phyloP scores from a whole-genome alignment of 192 early-diverging fungal species.

The Rhizophagus sp. region DNA sequence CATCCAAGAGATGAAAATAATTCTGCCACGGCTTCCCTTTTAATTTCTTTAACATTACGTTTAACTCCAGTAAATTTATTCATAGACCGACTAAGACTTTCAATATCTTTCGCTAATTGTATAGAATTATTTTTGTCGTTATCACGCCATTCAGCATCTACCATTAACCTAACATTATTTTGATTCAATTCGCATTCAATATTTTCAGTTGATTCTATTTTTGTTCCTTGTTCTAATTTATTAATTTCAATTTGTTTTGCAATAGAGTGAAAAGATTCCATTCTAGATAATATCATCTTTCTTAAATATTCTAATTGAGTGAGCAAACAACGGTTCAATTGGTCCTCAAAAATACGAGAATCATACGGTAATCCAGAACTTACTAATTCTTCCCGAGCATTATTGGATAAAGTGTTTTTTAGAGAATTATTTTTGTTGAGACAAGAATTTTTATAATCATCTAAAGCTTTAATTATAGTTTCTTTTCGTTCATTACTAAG shows the following conservation, averaged over 20 bases:
- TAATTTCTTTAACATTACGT: not conserved
- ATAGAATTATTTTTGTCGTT: not conserved
- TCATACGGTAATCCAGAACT: not conserved
- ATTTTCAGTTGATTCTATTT: not conserved
- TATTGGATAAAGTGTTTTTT: not conserved
- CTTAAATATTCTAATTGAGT: too few relatives aligned
- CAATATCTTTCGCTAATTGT: not conserved
- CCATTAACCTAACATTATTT: too few relatives aligned
- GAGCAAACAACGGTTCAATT: not conserved
- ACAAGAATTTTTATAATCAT: not conserved
- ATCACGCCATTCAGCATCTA: not conserved
- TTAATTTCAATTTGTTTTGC: too few relatives aligned
- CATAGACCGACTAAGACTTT: not conserved
- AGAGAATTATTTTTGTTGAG: too few relatives aligned
- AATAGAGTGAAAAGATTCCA: not conserved
- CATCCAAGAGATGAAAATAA: too few relatives aligned
- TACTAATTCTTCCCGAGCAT: not conserved
- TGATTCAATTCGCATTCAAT: too few relatives aligned
- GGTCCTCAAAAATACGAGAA: not conserved
- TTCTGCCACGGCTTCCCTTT: not conserved
- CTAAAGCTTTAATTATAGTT: not conserved
- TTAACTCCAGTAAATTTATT: not conserved
- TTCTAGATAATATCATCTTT: not conserved
- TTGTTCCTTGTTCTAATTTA: too few relatives aligned
- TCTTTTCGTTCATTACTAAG: too few relatives aligned